phyloP scores from a whole-genome alignment of 169 alveolate species.

The Theileria sp. region DNA sequence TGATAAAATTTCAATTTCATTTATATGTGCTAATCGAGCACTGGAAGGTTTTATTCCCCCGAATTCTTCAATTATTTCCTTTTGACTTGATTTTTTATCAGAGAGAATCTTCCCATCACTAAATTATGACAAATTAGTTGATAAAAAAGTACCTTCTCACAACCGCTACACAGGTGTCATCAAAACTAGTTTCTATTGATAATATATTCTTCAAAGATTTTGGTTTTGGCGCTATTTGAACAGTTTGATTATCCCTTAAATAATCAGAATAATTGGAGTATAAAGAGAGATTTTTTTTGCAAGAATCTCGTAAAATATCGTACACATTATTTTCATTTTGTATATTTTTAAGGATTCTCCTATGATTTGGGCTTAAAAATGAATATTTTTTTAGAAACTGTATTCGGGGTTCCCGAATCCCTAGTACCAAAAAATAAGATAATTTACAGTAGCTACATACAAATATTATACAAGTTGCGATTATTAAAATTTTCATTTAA shows the following conservation, averaged over 20 bases:
- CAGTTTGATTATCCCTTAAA: constrained; percentile 5
- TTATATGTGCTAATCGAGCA: constrained; percentile 33
- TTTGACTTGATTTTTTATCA: constrained; percentile 55
- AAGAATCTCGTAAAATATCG: neutral
- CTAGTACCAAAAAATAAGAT: neutral
- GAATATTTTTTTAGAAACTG: neutral
- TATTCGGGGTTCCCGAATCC: neutral
- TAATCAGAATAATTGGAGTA: constrained; percentile 18
- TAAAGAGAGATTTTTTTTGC: neutral
- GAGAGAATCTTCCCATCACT: constrained; percentile 66
- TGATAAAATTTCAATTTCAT: constrained; percentile 20
- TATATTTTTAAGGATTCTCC: neutral
- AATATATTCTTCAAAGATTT: constrained; percentile 34
- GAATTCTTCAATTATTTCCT: constrained; percentile 45
- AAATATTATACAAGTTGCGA: neutral
- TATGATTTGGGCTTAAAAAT: neutral
- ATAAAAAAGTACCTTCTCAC: constrained; percentile 38
- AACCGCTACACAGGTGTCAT: constrained; percentile 64
- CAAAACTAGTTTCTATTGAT: constrained; percentile 68
- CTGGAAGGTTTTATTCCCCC: constrained; percentile 68
- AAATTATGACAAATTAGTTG: neutral
- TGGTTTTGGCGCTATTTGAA: neutral
- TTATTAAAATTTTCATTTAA: constrained; percentile 9
- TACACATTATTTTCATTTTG: neutral
- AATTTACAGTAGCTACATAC: neutral